Evolutionary conservation across 768 basidiomycete species (phyloP).

Genomic region (Suillus alpinus): DNA sequence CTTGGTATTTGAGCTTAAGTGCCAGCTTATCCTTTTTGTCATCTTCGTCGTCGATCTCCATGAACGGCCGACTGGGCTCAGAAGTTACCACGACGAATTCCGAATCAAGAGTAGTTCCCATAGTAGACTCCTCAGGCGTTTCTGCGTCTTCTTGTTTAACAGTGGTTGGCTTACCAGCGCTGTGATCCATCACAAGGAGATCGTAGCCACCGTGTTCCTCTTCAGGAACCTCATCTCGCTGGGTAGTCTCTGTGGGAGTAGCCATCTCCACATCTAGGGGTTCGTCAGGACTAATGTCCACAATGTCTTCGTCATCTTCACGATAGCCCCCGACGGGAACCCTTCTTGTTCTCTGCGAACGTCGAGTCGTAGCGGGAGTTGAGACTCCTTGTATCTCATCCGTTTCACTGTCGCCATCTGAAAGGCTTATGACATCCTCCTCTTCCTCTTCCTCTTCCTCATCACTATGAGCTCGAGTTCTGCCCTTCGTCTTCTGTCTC

Average conservation of each 20-base stretch:
- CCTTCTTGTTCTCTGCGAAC: conserved; percentile 32
- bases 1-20: conserved; percentile 63
- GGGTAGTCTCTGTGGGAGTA: conserved; percentile 1
- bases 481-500: conserved; percentile 41
- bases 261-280: conserved; percentile 17
- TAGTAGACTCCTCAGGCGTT: not conserved
- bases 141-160: not conserved
- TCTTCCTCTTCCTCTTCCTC: conserved; percentile 23
- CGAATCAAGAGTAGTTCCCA: not conserved
- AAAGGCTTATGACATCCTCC: conserved; percentile 11
- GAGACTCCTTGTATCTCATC: conserved; percentile 3
- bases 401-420: conserved; percentile 6
- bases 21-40: conserved; percentile 72
- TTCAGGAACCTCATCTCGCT: not conserved
- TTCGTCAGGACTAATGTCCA: conserved; percentile 2
- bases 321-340: conserved; percentile 22
- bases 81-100: conserved; percentile 1
- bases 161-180: not conserved
- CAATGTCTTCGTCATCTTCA: conserved; percentile 22
- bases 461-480: conserved; percentile 23
- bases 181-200: not conserved
- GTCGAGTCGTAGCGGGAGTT: conserved; percentile 18
- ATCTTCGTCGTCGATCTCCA: conserved; percentile 52
- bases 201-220: not conserved
- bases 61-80: not conserved